phyloP scores from a whole-genome alignment of 1,139 yeast species.

The Sugiyamaella sp. region DNA sequence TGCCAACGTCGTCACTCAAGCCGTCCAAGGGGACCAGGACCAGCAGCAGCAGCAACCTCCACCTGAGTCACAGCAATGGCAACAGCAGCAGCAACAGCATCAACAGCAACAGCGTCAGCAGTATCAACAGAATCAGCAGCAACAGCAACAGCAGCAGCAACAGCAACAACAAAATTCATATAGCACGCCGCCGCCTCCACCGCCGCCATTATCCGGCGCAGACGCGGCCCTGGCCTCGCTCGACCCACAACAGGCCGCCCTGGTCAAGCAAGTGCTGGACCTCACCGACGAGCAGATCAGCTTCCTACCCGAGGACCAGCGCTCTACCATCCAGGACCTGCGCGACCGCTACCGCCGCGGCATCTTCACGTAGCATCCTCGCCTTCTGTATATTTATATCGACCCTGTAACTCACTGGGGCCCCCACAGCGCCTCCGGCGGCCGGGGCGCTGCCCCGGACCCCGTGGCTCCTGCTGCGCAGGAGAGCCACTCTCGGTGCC shows the following conservation, averaged over 20 bases:
- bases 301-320: conserved; percentile 58
- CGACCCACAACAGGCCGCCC: conserved; percentile 40
- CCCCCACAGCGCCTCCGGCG: conserved; percentile 10
- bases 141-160: conserved; percentile 20
- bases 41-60: conserved; percentile 33
- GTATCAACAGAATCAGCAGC: conserved; percentile 21
- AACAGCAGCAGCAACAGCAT: conserved; percentile 7
- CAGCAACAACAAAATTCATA: conserved; percentile 17
- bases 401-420: not conserved
- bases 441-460: conserved; percentile 1
- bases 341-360: conserved; percentile 34
- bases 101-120: conserved; percentile 19
- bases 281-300: conserved; percentile 63
- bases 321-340: conserved; percentile 30
- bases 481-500: too few relatives aligned
- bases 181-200: conserved; percentile 24
- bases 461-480: conserved; percentile 3
- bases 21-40: conserved; percentile 39
- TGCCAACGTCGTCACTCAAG: conserved; percentile 54
- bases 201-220: conserved; percentile 26
- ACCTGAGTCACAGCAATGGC: too few relatives aligned
- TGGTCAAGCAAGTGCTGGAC: conserved; percentile 53
- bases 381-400: conserved; percentile 9
- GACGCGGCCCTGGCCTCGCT: conserved; percentile 21
- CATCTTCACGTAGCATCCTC: conserved; percentile 24